Base-by-base conservation (phyloP, 1,284 basidiomycete genomes). In the Agaricales sp. region DNA sequence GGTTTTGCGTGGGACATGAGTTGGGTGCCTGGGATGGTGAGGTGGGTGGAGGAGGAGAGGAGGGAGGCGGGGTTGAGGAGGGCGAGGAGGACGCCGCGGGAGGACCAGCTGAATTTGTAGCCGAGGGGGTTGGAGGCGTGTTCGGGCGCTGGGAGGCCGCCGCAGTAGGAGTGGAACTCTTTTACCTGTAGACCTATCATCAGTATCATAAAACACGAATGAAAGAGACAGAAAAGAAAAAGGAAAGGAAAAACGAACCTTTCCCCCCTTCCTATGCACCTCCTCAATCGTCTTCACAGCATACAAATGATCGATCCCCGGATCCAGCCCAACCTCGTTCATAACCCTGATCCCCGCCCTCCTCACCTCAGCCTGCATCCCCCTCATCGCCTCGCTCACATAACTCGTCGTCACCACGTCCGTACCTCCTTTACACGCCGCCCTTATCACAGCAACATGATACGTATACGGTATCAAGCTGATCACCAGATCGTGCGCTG, bases 71-170 rank as follows among this genome's bases (percentile, higher is more conserved):
- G 77, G 76, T 98, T 99, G 59, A 95, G 81, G 51, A 97, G 79
- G 3, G 95, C 95, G 58, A 98, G 85, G 48, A 99, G 82, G 45
- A 96, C 93, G 52, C 95, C 96, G 45, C 92, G 87, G 23, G 93
- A 92, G 2, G 93, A 96, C 96, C 96, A 99, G 30, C 92, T 96
- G 75, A 99, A 98, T 69, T 98, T 98, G 83, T 98, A 99, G 23
- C 96, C 95, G 53, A 99, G 85, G 4, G 96, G 94, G 74, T 98
- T 99, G 62, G 85, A 82, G 13, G 92, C 82, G 58, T 86, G 82
- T 60, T 92, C 82, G 14, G 94, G 92, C 2, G 93, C 90, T 50
- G 93, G 92, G 38, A 97, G 83, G 52, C 95, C 96, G 66, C 95
- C 93, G 60, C 96, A 99, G 80, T 92, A 98, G 1, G 91, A 95